Conservation (phyloP, 495 filamentous ascomycete genomes). For the Neurospora sp. region DNA sequence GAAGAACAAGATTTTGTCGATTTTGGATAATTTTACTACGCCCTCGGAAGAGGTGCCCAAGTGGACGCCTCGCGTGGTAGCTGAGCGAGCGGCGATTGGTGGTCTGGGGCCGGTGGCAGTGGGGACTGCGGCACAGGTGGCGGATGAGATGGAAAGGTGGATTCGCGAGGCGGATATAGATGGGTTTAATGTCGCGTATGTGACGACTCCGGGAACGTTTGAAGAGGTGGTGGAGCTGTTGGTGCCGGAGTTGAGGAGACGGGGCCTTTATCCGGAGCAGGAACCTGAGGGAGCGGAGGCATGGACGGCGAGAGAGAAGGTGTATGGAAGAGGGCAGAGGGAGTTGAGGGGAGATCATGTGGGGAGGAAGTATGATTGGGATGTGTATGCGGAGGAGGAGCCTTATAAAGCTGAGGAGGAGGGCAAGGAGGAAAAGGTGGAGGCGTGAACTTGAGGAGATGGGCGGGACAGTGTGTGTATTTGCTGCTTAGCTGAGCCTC, state of each 20-base stretch:
- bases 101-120: constrained; percentile 44
- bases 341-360: constrained; percentile 43
- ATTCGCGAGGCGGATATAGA: constrained; percentile 52
- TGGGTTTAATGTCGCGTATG: constrained; percentile 48
- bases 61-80: constrained; percentile 46
- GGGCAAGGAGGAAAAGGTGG: not conserved
- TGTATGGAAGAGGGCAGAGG: constrained; percentile 48
- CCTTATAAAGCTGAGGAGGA: constrained; percentile 14
- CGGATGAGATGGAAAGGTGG: constrained; percentile 53
- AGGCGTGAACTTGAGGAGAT: not conserved
- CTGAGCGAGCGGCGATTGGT: constrained; percentile 47
- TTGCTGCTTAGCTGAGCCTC: not conserved
- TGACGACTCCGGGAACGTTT: constrained; percentile 35
- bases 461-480: not conserved
- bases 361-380: constrained; percentile 47
- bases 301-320: constrained; percentile 49
- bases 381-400: constrained; percentile 44
- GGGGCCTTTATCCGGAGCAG: constrained; percentile 28
- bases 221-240: constrained; percentile 37
- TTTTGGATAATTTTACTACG: constrained; percentile 42
- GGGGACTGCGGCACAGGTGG: constrained; percentile 47
- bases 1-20: constrained; percentile 40
- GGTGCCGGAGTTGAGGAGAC: constrained; percentile 30
- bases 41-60: constrained; percentile 38
- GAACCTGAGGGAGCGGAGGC: constrained; percentile 28